A percentile compares a stretch with the other conserved stretches of the same genome.
Evolutionary conservation across 768 basidiomycete species (phyloP).

Genomic region (Peribolospora kevripleyi): DNA sequence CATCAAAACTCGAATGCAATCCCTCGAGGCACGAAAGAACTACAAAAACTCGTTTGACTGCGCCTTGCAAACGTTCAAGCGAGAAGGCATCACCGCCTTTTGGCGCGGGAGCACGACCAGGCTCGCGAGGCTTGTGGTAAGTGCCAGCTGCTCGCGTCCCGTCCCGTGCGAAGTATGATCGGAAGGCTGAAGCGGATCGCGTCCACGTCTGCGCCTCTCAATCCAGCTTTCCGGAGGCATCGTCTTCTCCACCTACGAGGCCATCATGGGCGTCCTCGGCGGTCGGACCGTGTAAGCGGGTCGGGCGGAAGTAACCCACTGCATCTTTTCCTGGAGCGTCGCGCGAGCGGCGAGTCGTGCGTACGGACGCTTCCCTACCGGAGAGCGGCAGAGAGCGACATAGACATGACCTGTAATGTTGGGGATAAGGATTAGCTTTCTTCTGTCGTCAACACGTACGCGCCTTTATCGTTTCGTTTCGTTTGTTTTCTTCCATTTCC

Average conservation of each 20-base stretch:
- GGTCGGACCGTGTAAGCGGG: constrained; percentile 1
- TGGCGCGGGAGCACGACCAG: constrained; percentile 94
- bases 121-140: constrained; percentile 54
- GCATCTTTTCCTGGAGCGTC: too few relatives aligned
- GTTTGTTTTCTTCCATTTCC: too few relatives aligned
- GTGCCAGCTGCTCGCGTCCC: constrained; percentile 14
- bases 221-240: constrained; percentile 74
- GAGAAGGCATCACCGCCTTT: constrained; percentile 66
- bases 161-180: neutral
- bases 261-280: constrained; percentile 4
- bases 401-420: too few relatives aligned
- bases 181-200: neutral
- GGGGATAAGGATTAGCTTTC: too few relatives aligned
- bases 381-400: too few relatives aligned
- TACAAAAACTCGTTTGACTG: constrained; percentile 93
- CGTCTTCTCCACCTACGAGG: constrained; percentile 72
- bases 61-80: constrained; percentile 75
- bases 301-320: too few relatives aligned
- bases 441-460: too few relatives aligned
- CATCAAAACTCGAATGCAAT: constrained; percentile 96
- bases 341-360: too few relatives aligned
- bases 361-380: too few relatives aligned
- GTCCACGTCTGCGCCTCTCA: neutral
- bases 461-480: too few relatives aligned
- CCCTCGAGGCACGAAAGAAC: constrained; percentile 50